Conservation (phyloP, 768 basidiomycete genomes). For the Kwoniella shandongensis region DNA sequence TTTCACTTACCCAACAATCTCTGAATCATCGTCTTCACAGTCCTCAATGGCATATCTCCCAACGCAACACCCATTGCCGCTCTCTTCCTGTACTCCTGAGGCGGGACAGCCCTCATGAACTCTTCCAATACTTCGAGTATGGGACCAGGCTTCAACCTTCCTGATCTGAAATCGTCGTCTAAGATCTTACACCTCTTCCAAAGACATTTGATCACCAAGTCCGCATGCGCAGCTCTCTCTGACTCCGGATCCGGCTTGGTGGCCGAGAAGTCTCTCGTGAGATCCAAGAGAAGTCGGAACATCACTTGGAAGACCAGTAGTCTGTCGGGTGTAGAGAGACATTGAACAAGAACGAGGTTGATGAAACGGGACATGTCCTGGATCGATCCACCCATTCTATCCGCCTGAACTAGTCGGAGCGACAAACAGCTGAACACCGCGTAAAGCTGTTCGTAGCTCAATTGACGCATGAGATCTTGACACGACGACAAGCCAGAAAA, state of each 20-base stretch:
- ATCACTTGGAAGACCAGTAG: constrained; percentile 75
- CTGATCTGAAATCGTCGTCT: constrained; percentile 80
- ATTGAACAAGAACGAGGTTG: constrained; percentile 93
- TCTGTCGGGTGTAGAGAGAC: constrained; percentile 84
- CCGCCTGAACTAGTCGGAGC: constrained; percentile 84
- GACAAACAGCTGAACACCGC: constrained; percentile 90
- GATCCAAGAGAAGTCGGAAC: constrained; percentile 76
- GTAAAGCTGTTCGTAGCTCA: constrained; percentile 80
- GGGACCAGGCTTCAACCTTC: constrained; percentile 78
- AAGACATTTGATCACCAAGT: constrained; percentile 90
- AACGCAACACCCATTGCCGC: constrained; percentile 88
- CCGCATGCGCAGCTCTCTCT: constrained; percentile 82
- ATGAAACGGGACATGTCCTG: constrained; percentile 94
- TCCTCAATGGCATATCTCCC: constrained; percentile 95
- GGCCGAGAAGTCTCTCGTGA: constrained; percentile 58
- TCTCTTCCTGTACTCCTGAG: constrained; percentile 92
- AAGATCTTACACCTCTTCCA: constrained; percentile 97
- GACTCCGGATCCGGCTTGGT: constrained; percentile 65
- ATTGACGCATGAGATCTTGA: constrained; percentile 76
- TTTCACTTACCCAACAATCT: constrained; percentile 84
- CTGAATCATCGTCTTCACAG: constrained; percentile 97
- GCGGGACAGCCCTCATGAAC: constrained; percentile 87
- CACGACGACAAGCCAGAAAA: constrained; percentile 94
- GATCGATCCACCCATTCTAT: constrained; percentile 77
- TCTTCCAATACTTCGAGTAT: constrained; percentile 89